Percentiles rank a stretch among this genome's conserved stretches.
Conservation (phyloP, 1,139 yeast species). For the Yarrowia galli region DNA sequence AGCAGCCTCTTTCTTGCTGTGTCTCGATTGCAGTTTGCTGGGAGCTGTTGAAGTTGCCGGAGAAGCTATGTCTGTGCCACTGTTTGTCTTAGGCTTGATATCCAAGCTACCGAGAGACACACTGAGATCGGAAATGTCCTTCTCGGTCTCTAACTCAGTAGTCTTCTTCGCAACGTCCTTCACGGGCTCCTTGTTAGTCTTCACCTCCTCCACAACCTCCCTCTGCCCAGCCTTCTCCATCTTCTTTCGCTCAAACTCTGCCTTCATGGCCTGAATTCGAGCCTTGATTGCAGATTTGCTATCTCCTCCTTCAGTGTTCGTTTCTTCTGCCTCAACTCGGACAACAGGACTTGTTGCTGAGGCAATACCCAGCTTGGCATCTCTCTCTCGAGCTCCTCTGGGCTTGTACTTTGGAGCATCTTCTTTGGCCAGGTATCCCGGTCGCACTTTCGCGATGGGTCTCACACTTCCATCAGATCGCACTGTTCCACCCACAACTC, state of each 20-base stretch:
- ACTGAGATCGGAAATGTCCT: background rate
- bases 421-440: slow-evolving; percentile 54
- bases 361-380: slow-evolving; percentile 20
- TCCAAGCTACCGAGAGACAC: background rate
- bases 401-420: slow-evolving; percentile 51
- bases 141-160: background rate
- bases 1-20: background rate
- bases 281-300: slow-evolving; percentile 6
- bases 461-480: slow-evolving; percentile 55
- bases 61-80: background rate
- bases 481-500: slow-evolving; percentile 48
- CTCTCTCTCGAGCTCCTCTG: slow-evolving; percentile 40
- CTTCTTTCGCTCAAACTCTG: slow-evolving; percentile 25
- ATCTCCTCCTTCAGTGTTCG: background rate
- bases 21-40: background rate
- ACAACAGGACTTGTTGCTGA: background rate
- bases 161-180: too few relatives aligned
- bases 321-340: background rate
- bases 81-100: background rate
- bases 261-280: slow-evolving; percentile 20
- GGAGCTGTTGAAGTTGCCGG: background rate
- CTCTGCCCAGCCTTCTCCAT: background rate
- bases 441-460: slow-evolving; percentile 50
- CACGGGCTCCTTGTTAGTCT: background rate
- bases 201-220: background rate